Percentiles rank a stretch among this genome's conserved stretches.
These are phyloP conservation scores for Phialocephala sp. DNA, from an alignment of 2,329 filamentous ascomycete genomes.

Conservation along the genomic window DNA sequence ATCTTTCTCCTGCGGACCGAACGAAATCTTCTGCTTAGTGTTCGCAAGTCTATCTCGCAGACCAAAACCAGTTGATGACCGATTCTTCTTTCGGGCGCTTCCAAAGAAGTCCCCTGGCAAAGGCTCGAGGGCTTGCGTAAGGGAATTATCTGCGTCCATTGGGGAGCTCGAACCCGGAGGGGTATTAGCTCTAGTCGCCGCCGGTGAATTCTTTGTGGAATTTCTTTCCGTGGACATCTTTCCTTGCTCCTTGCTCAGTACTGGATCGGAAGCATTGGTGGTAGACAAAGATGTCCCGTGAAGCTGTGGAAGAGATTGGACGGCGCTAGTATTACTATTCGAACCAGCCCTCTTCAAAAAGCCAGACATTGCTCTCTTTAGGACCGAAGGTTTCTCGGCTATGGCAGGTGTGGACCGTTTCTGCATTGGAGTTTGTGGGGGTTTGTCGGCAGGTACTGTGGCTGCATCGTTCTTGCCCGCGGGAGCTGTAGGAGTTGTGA, in stretches of 20 bases:
- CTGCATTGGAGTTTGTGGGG: neutral
- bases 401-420: neutral
- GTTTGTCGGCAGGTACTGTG: neutral
- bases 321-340: slow-evolving; percentile 15
- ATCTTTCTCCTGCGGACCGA: slow-evolving; percentile 26
- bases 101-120: slow-evolving; percentile 44
- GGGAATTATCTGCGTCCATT: slow-evolving; percentile 39
- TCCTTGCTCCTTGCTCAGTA: slow-evolving; percentile 28
- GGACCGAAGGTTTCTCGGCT: slow-evolving; percentile 15
- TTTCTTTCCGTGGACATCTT: slow-evolving; percentile 27
- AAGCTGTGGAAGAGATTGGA: slow-evolving; percentile 16
- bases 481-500: neutral
- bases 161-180: slow-evolving; percentile 54
- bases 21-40: slow-evolving; percentile 31
- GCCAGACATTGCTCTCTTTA: slow-evolving; percentile 32
- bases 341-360: slow-evolving; percentile 34
- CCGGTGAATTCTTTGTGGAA: slow-evolving; percentile 34
- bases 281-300: slow-evolving; percentile 10
- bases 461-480: neutral
- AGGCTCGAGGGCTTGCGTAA: slow-evolving; percentile 26
- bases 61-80: slow-evolving; percentile 40
- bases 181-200: slow-evolving; percentile 33
- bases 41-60: slow-evolving; percentile 32
- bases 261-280: slow-evolving; percentile 30
- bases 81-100: slow-evolving; percentile 54